A percentile compares a stretch with the other conserved stretches of the same genome.
These are phyloP conservation scores for Mentha longifolia DNA, from an alignment of 257 asterid species.

Conservation along the genomic window DNA sequence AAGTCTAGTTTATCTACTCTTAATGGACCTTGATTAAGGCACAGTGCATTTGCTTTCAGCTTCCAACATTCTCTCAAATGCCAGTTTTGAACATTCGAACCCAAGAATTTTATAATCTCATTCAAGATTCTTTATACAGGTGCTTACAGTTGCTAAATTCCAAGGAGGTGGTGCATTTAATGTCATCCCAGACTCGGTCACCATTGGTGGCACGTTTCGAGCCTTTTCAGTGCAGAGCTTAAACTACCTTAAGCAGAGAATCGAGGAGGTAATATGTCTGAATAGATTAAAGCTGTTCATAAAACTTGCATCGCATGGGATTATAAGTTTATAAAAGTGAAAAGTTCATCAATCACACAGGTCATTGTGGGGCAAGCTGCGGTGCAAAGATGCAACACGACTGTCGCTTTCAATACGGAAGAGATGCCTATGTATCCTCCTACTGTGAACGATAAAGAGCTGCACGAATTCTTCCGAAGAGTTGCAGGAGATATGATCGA, in stretches of 20 bases:
- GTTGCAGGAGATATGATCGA: constrained; percentile 73
- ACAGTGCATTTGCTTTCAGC: too few relatives aligned
- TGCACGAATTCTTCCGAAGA: constrained; percentile 57
- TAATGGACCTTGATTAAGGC: too few relatives aligned
- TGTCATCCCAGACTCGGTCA: constrained; percentile 90
- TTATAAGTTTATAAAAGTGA: too few relatives aligned
- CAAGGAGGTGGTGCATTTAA: constrained; percentile 94
- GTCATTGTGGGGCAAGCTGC: constrained; percentile 78
- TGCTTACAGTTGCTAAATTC: constrained; percentile 79
- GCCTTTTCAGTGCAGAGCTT: constrained; percentile 74
- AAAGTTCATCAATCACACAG: constrained; percentile 32
- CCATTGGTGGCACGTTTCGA: constrained; percentile 88
- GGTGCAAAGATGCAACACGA: constrained; percentile 85
- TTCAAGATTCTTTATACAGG: constrained; percentile 44
- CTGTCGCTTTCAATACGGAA: constrained; percentile 46
- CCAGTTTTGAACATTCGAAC: too few relatives aligned
- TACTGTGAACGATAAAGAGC: constrained; percentile 56
- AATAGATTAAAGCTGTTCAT: background rate
- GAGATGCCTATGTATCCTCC: constrained; percentile 66
- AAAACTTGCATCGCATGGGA: too few relatives aligned
- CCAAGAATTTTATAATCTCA: too few relatives aligned
- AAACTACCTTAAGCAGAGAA: constrained; percentile 60
- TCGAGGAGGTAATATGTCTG: constrained; percentile 58
- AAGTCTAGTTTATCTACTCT: too few relatives aligned
- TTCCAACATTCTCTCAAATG: too few relatives aligned